Base-by-base conservation (phyloP, 148 eudicot genomes). In the Amaranthus hypochondriacus region DNA sequence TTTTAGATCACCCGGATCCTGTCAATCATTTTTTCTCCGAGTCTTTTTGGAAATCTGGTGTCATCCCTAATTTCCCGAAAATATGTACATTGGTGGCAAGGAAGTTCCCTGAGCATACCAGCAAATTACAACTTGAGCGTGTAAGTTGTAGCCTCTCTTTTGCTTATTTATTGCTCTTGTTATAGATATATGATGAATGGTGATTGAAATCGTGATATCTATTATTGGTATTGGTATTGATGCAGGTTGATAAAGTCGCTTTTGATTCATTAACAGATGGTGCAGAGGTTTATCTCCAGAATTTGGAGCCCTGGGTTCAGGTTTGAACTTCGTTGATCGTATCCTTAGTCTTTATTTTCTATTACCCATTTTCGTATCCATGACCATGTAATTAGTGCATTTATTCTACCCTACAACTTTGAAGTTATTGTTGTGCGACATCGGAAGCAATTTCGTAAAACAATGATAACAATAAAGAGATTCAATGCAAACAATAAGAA, bases 281-380 rank as follows among this genome's bases (percentile, higher is more conserved):
- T 60, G 96, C 95, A 9, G 97, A 94, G 75, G 92, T 87, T 80
- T 85, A 86, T 80, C 86, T 90, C 44, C 98, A 92, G 76, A 89
- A 91, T 82, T 77, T 94, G 89, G 98, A 94, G 80, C 96, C 97
- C 9, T 94, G 98, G 98, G 82, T 94, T 84, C 98, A 89, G 93
- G 98, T 94, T 54, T 69, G 76, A 53, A 54, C 46, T 73, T 56
- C 39, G 72, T 56, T 61, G 7, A 57, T 44, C 10, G 39, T 66
- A 9, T 42, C 3, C 15, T 69, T 59, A 39, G 47, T 63, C 49
- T 69, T 77, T 13, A 47, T 44, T 63, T 68, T 66, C 60, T 47
- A 21, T 7, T 44, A 6, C 18, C 39, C 58, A 12, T 53, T 28
- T 48, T 68, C 43, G 42, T 47, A 2, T 57, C 5, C 43, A 42